Conservation (phyloP, 441 rosid species). For the Melianthus villosus region DNA sequence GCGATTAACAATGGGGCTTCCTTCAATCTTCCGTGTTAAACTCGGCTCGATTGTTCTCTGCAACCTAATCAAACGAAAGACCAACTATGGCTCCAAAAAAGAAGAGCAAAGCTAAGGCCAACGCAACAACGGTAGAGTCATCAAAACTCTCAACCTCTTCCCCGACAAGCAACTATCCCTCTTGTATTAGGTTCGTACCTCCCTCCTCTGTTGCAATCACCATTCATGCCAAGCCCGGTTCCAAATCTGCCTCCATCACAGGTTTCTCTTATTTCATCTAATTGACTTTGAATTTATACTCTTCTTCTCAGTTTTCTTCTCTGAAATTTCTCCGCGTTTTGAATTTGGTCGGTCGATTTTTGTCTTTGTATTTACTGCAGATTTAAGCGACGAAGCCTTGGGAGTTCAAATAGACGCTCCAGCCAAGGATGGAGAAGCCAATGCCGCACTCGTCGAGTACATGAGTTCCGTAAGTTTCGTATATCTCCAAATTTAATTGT, state of each 20-base stretch:
- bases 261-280: slow-evolving; percentile 18
- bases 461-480: slow-evolving; percentile 51
- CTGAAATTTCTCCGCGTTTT: no score
- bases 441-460: slow-evolving; percentile 70
- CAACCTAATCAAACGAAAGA: no score
- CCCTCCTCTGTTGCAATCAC: slow-evolving; percentile 74
- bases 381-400: slow-evolving; percentile 64
- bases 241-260: slow-evolving; percentile 74
- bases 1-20: no score
- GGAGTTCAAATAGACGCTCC: slow-evolving; percentile 86
- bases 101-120: no score
- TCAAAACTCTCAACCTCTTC: no score
- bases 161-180: slow-evolving; percentile 30
- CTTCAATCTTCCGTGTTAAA: no score
- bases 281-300: no score
- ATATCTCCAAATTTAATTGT: not conserved
- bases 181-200: slow-evolving; percentile 39
- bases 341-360: not conserved
- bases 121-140: no score
- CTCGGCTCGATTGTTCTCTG: no score
- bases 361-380: slow-evolving; percentile 16
- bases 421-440: slow-evolving; percentile 83
- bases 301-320: no score
- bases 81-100: no score
- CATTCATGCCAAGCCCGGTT: slow-evolving; percentile 83